These are phyloP conservation scores for Solanum tacnaense DNA, from an alignment of 257 asterid genomes.

Conservation along the genomic window DNA sequence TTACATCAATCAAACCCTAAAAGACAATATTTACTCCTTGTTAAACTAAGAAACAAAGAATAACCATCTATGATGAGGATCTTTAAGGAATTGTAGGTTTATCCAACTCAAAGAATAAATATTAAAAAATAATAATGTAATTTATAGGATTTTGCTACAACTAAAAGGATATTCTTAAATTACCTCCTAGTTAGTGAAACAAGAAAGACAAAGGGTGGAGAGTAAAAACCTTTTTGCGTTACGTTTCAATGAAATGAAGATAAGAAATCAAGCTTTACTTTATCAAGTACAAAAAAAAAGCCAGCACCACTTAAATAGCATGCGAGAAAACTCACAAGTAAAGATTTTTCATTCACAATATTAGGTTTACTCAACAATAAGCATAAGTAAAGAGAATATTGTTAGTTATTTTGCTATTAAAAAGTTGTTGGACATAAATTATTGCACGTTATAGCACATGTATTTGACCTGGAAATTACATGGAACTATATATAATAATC, in stretches of 20 bases:
- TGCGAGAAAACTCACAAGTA: not conserved
- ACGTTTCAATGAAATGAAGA: not conserved
- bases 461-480: not conserved
- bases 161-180: not conserved
- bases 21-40: not conserved
- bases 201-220: not conserved
- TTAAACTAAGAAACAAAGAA: not conserved
- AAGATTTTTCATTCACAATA: not conserved
- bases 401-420: not conserved
- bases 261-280: not conserved
- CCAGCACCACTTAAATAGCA: not conserved
- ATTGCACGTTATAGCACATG: conserved; percentile 2
- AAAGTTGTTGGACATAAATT: not conserved
- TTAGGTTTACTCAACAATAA: not conserved
- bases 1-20: not conserved
- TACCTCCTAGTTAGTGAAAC: not conserved
- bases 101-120: not conserved
- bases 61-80: not conserved
- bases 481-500: not conserved
- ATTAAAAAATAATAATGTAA: not conserved
- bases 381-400: not conserved
- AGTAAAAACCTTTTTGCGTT: not conserved
- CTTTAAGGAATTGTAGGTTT: not conserved
- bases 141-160: not conserved
- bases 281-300: not conserved